Evolutionary conservation across 768 basidiomycete species (phyloP), one percentile per base, ranked within the genome.

Genomic region (Mrakia frigida): DNA sequence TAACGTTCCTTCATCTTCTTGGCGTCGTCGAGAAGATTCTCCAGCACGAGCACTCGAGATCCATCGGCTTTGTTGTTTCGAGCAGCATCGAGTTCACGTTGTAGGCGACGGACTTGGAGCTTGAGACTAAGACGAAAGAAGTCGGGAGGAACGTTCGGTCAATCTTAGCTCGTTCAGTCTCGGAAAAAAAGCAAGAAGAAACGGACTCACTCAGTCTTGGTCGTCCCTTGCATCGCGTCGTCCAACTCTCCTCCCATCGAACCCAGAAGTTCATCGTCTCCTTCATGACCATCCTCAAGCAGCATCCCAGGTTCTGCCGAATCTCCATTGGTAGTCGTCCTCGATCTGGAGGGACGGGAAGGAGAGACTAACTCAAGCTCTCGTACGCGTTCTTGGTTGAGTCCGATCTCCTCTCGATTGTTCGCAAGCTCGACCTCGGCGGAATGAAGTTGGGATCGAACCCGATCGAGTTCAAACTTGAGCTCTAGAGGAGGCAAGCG

Each of bases 21-120:
- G 39, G 94, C 92, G 79, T 98, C 95, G 71, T 94, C 92, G 74
- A 98, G 85, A 74, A 96, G 84, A 81, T 93, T 94, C 84, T 98
- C 93, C 37, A 97, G 85, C n/a, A 96, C 92, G 25, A 94, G 82
- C 7, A 94, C 84, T 37, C 89, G 87, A 77, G 90, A 91, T 10
- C 89, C 86, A 81, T 94, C 92, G 9, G 85, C 90, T 37, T 68
- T 68, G 35, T 92, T 90, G 82, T 89, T 89, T 82, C 87, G 87
- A 43, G 90, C 87, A 7, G 88, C 87, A 69, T 90, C 89, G 43
- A 98, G 86, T 81, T 98, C 93, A 35, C 93, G 85, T 82, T 92
- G 86, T 39, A 98, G 87, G 77, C 88, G 90, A 77, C 90, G 88
- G 70, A 98, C 88, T 81, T 92, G 90, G 39, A 98, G 86, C 82